A percentile compares a stretch with the other conserved stretches of the same genome.
Conservation (phyloP, 164 flowering plant species). For the Chimonanthus salicifolius region DNA sequence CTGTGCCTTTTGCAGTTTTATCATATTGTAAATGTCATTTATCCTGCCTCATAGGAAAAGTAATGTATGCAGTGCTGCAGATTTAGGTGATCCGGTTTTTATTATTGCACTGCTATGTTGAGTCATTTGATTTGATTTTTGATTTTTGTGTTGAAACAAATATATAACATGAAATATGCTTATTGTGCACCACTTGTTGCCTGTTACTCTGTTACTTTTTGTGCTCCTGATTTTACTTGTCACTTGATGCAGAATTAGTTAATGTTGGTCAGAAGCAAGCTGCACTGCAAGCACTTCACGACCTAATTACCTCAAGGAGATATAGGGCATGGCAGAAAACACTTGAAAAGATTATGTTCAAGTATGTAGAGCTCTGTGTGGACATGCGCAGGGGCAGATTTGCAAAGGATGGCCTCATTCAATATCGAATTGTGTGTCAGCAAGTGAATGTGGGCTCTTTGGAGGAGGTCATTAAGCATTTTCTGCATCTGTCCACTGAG, state of each 20-base stretch:
- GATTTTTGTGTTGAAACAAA: not conserved
- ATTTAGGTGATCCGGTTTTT: not conserved
- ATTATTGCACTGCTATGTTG: not conserved
- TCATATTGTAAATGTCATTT: no score
- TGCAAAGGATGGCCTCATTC: constrained; percentile 95
- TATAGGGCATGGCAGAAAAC: constrained; percentile 87
- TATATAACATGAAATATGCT: not conserved
- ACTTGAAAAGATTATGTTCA: constrained; percentile 83
- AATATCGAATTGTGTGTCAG: constrained; percentile 86
- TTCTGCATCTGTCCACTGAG: constrained; percentile 88
- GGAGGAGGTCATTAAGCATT: constrained; percentile 96
- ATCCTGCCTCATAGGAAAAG: no score
- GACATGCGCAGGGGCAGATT: constrained; percentile 80
- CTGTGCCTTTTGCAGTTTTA: not conserved
- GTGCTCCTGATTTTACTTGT: not conserved
- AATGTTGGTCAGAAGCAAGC: constrained; percentile 96
- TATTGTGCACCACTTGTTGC: not conserved
- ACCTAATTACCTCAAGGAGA: constrained; percentile 83
- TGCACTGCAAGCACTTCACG: constrained; percentile 83
- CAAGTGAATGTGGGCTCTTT: constrained; percentile 86
- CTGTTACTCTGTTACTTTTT: not conserved
- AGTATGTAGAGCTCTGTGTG: constrained; percentile 92
- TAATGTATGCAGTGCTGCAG: not conserved
- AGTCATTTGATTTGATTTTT: not conserved
- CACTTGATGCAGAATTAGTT: constrained; percentile 59